These are phyloP conservation scores for Xylariomycetidae sp. DNA, from an alignment of 2,329 filamentous ascomycete genomes.

Conservation along the genomic window DNA sequence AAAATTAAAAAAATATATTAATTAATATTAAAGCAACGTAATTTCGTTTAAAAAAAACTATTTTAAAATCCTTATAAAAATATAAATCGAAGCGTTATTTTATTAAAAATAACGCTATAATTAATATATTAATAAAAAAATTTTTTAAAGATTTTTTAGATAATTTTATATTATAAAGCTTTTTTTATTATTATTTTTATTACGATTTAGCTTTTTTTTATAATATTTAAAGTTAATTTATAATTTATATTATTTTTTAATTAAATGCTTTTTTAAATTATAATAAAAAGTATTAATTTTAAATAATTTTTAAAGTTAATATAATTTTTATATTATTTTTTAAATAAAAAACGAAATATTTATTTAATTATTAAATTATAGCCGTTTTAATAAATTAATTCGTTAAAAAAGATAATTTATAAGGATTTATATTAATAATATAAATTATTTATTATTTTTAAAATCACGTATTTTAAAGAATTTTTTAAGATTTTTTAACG, in stretches of 20 bases:
- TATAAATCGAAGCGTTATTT: too few relatives aligned
- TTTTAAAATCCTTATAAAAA: too few relatives aligned
- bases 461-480: too few relatives aligned
- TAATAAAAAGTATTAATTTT: constrained; percentile 1
- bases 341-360: constrained; percentile 1
- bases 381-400: neutral
- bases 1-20: too few relatives aligned
- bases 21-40: too few relatives aligned
- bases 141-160: neutral
- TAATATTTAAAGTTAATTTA: neutral
- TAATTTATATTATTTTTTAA: constrained; percentile 1
- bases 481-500: too few relatives aligned
- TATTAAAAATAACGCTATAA: too few relatives aligned
- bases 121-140: too few relatives aligned
- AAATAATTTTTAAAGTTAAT: neutral
- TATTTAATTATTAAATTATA: constrained; percentile 1
- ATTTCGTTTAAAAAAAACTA: too few relatives aligned
- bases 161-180: constrained; percentile 1
- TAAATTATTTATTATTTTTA: neutral
- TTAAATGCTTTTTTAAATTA: neutral
- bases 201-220: neutral
- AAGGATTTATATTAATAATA: neutral
- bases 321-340: constrained; percentile 1
- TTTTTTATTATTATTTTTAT: neutral
- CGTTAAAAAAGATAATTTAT: too few relatives aligned